These are phyloP conservation scores for Sarocladiaceae sp. DNA, from an alignment of 2,329 filamentous ascomycete genomes.

Conservation along the genomic window DNA sequence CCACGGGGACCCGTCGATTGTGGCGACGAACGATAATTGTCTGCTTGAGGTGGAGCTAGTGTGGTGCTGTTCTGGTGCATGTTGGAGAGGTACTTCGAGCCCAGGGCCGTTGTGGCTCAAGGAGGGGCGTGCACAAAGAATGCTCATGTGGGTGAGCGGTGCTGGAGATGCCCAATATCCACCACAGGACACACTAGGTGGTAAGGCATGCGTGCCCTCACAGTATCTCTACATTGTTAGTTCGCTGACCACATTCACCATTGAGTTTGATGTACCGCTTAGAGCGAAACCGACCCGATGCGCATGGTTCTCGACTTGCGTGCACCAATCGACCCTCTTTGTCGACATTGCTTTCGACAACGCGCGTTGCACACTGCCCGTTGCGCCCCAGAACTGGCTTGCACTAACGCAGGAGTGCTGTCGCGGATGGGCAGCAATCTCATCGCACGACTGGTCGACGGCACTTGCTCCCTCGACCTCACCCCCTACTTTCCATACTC, in stretches of 20 bases:
- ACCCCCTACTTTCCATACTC: background rate
- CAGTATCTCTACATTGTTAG: too few relatives aligned
- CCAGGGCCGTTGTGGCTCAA: background rate
- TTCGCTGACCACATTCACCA: too few relatives aligned
- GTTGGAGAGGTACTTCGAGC: conserved; percentile 8
- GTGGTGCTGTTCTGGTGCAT: background rate
- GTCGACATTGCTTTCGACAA: background rate
- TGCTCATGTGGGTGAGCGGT: too few relatives aligned
- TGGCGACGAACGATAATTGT: background rate
- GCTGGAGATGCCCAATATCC: too few relatives aligned
- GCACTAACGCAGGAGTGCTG: conserved; percentile 2
- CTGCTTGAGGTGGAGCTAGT: background rate
- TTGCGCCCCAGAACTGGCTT: background rate
- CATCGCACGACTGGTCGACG: background rate
- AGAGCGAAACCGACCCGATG: too few relatives aligned
- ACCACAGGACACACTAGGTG: too few relatives aligned
- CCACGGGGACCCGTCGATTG: background rate
- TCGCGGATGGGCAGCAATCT: conserved; percentile 1
- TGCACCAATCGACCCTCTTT: too few relatives aligned
- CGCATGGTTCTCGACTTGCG: too few relatives aligned
- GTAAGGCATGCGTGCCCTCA: too few relatives aligned
- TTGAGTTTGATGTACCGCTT: too few relatives aligned
- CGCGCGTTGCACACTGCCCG: background rate
- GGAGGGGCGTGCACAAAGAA: too few relatives aligned
- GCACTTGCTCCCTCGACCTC: background rate